Conservation (phyloP, 1,284 basidiomycete species). For the Cutaneotrichosporon spelunceum region DNA sequence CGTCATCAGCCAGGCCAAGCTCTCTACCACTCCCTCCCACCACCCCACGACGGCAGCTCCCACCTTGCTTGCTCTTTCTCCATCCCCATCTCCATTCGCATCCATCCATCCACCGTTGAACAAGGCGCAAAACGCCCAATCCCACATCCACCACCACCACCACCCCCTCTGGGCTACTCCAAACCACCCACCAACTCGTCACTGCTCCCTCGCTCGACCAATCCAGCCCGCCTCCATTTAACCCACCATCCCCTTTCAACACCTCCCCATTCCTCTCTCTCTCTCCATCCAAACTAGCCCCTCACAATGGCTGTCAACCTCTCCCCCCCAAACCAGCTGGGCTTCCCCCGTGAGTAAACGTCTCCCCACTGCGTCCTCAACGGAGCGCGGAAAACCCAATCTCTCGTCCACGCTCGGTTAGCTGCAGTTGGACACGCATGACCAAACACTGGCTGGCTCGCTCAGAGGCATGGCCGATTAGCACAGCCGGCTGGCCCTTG, state of each 20-base stretch:
- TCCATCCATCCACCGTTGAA: background rate
- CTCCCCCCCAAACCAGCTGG: constrained; percentile 55
- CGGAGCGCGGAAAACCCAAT: background rate
- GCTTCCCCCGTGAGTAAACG: constrained; percentile 56
- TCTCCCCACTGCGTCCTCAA: background rate
- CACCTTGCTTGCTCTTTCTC: background rate
- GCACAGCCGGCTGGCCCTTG: background rate
- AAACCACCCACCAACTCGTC: background rate
- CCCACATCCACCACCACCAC: background rate
- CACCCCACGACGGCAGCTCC: no score
- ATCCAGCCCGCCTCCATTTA: background rate
- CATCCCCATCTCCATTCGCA: background rate
- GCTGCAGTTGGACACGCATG: background rate
- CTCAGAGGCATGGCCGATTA: background rate
- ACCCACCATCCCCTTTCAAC: background rate
- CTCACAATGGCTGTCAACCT: constrained; percentile 54
- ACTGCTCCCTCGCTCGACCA: background rate
- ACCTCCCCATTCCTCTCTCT: background rate
- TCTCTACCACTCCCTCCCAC: background rate
- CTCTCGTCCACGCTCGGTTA: background rate
- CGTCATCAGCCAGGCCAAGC: background rate
- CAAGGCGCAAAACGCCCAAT: background rate
- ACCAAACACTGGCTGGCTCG: no score
- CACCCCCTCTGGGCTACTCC: background rate
- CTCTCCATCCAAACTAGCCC: background rate